Evolutionary conservation across 106 monocot species (phyloP), one percentile per base, ranked within the genome.

Genomic region (Acorus gramineus): DNA sequence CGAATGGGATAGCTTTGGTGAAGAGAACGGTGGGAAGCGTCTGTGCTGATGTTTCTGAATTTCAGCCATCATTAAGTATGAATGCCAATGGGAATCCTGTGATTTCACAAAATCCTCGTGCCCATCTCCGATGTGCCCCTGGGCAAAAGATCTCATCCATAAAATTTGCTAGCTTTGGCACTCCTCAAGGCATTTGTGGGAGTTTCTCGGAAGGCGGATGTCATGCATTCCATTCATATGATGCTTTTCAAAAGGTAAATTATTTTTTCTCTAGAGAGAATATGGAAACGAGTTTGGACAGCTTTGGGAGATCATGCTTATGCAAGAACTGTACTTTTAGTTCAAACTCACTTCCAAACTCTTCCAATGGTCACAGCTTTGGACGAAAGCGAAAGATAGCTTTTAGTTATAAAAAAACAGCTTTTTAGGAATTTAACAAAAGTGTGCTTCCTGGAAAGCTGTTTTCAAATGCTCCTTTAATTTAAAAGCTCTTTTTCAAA

Each of bases 151-250:
- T 98, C 5, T 76, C 76, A 4, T 49, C 67, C 2, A 84, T 98
- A 74, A 83, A 80, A 59, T 98, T 98, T 73, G 91, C 96, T 44
- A 98, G 96, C 69, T 98, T 85, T 64, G 91, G 96, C 3, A 91
- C 78, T 62, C 91, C 96, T 42, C 69, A 78, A 51, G 96, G 96
- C 52, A 54, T 53, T 4, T 98, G 96, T 52, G 96, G 91, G 11
- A 78, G 55, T 70, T 98, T 69, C 65, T 75, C 85, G n/a, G 78
- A 85, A 48, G 91, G 96, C 14, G 64, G 42, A 57, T 98, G 96
- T 51, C 96, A 98, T 78, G 91, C 96, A 52, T 83, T 83, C 50
- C 72, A 81, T 63, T 98, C 96, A 8, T 87, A 91, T 66, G 81
- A 88, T 77, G 78, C 78, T 68, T 78, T 98, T 52, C 72, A 85